Evolutionary conservation across 176 grass and related monocot species (phyloP).

Genomic region (Dactylis glomerata): DNA sequence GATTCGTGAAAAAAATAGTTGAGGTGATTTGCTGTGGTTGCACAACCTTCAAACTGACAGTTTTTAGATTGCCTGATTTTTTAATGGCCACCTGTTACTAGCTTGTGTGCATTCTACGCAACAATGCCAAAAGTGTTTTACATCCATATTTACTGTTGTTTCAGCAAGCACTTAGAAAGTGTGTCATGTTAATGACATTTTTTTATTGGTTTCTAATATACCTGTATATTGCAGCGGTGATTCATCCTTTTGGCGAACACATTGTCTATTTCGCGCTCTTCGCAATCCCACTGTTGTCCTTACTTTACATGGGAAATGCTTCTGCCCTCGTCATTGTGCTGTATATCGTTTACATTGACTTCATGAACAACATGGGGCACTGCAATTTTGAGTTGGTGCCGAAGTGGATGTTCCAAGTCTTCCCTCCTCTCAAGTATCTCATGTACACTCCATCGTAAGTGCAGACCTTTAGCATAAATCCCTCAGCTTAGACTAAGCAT

Average conservation of each 20-base stretch:
- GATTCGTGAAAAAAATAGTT: too few relatives aligned
- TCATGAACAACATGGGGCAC: slow-evolving; percentile 99
- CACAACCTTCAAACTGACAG: neutral
- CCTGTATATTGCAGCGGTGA: slow-evolving; percentile 54
- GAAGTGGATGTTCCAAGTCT: slow-evolving; percentile 65
- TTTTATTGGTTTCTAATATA: neutral
- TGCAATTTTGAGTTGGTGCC: slow-evolving; percentile 95
- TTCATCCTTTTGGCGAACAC: slow-evolving; percentile 94
- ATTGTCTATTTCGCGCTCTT: slow-evolving; percentile 77
- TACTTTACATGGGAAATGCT: slow-evolving; percentile 40
- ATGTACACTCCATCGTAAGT: slow-evolving; percentile 99
- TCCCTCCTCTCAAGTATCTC: slow-evolving; percentile 92
- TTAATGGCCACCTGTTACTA: neutral
- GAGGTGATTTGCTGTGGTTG: neutral
- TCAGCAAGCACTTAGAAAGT: neutral
- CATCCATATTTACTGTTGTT: neutral
- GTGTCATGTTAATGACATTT: neutral
- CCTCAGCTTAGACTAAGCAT: neutral
- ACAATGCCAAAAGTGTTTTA: neutral
- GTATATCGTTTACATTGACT: slow-evolving; percentile 75
- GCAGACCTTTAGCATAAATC: neutral
- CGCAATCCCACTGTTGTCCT: slow-evolving; percentile 54
- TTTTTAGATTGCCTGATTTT: neutral
- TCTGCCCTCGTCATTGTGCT: slow-evolving; percentile 35
- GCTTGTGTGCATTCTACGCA: neutral